Base-by-base conservation (phyloP, 2,329 filamentous ascomycete genomes). In the Stagonosporopsis cucurbitacearum region DNA sequence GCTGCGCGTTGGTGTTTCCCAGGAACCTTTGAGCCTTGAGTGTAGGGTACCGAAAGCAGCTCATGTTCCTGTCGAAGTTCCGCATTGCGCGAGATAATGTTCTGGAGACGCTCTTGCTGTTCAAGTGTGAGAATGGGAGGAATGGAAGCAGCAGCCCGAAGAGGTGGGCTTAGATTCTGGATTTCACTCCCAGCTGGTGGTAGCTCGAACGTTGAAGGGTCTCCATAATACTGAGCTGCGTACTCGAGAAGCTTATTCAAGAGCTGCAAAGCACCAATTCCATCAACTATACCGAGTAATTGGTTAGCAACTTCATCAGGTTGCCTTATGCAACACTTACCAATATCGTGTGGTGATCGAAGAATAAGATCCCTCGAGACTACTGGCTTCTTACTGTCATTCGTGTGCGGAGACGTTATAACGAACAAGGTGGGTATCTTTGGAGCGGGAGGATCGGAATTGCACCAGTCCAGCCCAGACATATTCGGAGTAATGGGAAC, bases 381-480 rank as follows among this genome's bases (percentile, higher is more conserved):
- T 5, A 32, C 2, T 5, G 30, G 30, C 30, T 7, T 32, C 30
- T 32, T 32, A n/a, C 13, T 32, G 7, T 7, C 30, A n/a, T 32
- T 32, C 13, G 4, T 32, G 13, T n/a, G n/a, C 8, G 30, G 30
- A n/a, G 30, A 2, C 3, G 30, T 32, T n/a, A 32, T 32, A n/a
- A 32, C 13, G 30, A 32, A 32, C 7, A n/a, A 32, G 74, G 71
- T 6, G 0, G 67, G 7, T 0, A 62, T 59, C 0, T 74, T 32
- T n/a, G 30, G 75, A 0, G 69, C 72, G 0, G 72, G 72, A 15
- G 73, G 75, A 23, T 76, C 75, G 0, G 64, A 68, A 32, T 77
- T 78, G 3, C 69, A 74, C 64, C 69, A 79, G 7, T 74, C 62
- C 0, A 54, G 44, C 0, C 73, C 74, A 0, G 65, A 70, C 44